Percentiles rank a stretch among this genome's conserved stretches.
Evolutionary conservation across 805 yeast species (phyloP).

Genomic region (Wickerhamiella lipophila): DNA sequence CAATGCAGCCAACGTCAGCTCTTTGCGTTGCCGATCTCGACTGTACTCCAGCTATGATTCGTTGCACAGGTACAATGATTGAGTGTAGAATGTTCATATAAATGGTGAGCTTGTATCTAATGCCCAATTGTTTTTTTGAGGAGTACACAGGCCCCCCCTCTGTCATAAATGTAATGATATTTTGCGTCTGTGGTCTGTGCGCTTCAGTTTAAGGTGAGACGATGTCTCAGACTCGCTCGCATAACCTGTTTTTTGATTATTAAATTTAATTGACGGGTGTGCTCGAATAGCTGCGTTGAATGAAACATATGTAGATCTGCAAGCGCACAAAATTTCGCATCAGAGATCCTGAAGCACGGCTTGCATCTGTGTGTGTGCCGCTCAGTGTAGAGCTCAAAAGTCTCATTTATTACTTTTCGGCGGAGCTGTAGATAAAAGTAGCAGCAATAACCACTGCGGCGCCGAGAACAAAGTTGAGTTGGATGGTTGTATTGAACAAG

Average conservation of each 20-base stretch:
- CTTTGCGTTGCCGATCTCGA: neutral
- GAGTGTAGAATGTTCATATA: neutral
- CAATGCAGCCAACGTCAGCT: neutral
- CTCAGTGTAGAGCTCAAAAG: neutral
- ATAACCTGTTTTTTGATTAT: neutral
- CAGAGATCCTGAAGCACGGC: neutral
- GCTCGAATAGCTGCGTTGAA: neutral
- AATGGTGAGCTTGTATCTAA: too few relatives aligned
- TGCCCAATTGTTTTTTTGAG: too few relatives aligned
- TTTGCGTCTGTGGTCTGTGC: neutral
- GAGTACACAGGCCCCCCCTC: too few relatives aligned
- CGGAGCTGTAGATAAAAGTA: slow-evolving; percentile 28
- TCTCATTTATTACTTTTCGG: slow-evolving; percentile 12
- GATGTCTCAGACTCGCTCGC: neutral
- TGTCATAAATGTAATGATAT: too few relatives aligned
- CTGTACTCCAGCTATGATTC: neutral
- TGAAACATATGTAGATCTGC: neutral
- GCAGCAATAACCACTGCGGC: slow-evolving; percentile 29
- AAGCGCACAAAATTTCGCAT: neutral
- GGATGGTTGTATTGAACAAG: slow-evolving; percentile 28
- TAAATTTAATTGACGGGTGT: neutral
- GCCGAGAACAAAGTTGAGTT: slow-evolving; percentile 28
- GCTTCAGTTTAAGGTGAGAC: neutral
- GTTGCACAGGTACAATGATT: too few relatives aligned
- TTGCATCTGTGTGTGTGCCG: neutral